Evolutionary conservation across 768 basidiomycete species (phyloP), one percentile per base, ranked within the genome.

Genomic region (Tricholoma saponaceum): DNA sequence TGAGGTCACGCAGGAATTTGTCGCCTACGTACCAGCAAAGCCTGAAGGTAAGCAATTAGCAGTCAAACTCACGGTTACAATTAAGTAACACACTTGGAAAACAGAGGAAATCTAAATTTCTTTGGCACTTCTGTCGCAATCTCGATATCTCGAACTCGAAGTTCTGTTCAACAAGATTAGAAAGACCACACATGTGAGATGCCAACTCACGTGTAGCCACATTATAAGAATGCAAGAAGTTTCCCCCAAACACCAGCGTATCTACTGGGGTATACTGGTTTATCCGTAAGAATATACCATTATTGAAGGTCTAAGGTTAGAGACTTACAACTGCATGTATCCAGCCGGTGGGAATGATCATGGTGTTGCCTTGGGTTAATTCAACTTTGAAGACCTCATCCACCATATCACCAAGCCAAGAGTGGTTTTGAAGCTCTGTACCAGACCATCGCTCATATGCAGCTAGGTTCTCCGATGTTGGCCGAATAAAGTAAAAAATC

Each of bases 281-380:
- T 16, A 58, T n/a, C 56, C 32, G 35, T 62, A 47, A 60, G 54
- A 57, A n/a, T 53, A 5, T 55, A 43, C 54, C 18, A 30, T 37
- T 13, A 22, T 25, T 22, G 13, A n/a, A 5, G 20, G 14, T 5
- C 43, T 32, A 12, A 52, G 52, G 32, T 43, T 33, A 28, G 9
- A 32, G 50, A 74, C 89, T 69, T 69, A 96, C 95, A 39, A 99
- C 96, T 10, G 94, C 93, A 68, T 99, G 96, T 58, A 98, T 98
- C 90, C 96, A 99, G 0, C 96, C 96, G 1, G 93, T 87, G 1
- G 96, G 94, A 54, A 97, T 95, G 50, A 95, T 91, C 88, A 95
- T 90, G 4, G 92, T 95, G 62, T 93, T 92, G 7, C 92, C 92
- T 23, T 80, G 76, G 20, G 76, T 73, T 56, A 95, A 72, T 60